A percentile compares a stretch with the other conserved stretches of the same genome.
These are phyloP conservation scores for Parathielavia hyrcaniae DNA, from an alignment of 495 filamentous ascomycete genomes.

Conservation along the genomic window DNA sequence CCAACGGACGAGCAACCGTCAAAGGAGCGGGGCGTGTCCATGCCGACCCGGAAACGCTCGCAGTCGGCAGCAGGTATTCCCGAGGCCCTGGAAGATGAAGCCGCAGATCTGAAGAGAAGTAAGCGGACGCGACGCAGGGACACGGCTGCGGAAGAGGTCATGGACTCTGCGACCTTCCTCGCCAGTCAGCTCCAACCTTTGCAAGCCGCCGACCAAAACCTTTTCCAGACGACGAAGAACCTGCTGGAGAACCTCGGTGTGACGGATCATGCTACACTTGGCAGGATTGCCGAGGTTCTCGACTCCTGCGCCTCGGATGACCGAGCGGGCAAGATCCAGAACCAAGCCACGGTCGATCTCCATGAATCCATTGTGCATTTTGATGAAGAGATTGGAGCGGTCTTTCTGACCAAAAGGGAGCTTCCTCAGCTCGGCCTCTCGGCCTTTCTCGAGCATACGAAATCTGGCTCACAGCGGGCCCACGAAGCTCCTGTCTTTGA, in stretches of 20 bases:
- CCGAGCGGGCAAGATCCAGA: slow-evolving; percentile 38
- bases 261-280: slow-evolving; percentile 45
- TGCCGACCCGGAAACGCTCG: slow-evolving; percentile 54
- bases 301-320: slow-evolving; percentile 45
- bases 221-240: slow-evolving; percentile 63
- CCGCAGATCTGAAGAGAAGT: slow-evolving; percentile 66
- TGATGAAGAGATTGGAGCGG: slow-evolving; percentile 37
- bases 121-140: slow-evolving; percentile 78
- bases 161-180: slow-evolving; percentile 64
- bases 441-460: slow-evolving; percentile 74
- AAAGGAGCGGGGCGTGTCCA: slow-evolving; percentile 30
- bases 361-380: slow-evolving; percentile 39
- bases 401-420: slow-evolving; percentile 41
- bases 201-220: slow-evolving; percentile 64
- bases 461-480: slow-evolving; percentile 51
- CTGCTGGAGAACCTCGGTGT: slow-evolving; percentile 63
- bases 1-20: slow-evolving; percentile 20
- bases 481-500: slow-evolving; percentile 48
- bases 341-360: slow-evolving; percentile 37
- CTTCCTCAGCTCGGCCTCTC: slow-evolving; percentile 47
- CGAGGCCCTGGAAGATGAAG: slow-evolving; percentile 48
- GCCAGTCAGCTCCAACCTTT: slow-evolving; percentile 64
- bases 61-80: slow-evolving; percentile 56
- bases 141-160: slow-evolving; percentile 61
- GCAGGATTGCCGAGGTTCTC: slow-evolving; percentile 48